phyloP scores from a whole-genome alignment of 768 basidiomycete genomes.

The Podaxis sp. region DNA sequence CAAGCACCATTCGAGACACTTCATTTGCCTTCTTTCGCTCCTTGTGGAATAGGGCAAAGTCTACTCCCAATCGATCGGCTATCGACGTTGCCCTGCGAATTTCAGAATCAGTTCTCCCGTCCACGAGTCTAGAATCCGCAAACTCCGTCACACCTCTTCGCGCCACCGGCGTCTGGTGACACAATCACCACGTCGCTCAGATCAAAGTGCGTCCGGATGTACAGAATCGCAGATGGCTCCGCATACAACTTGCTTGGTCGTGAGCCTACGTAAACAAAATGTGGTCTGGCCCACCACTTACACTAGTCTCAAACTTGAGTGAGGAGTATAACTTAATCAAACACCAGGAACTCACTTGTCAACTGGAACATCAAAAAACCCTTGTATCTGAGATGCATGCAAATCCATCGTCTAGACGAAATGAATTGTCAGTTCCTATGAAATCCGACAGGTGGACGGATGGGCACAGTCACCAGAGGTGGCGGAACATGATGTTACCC shows the following conservation, averaged over 20 bases:
- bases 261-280: slow-evolving; percentile 21
- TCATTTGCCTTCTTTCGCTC: slow-evolving; percentile 97
- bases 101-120: slow-evolving; percentile 10
- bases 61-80: slow-evolving; percentile 92
- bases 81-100: slow-evolving; percentile 87
- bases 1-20: slow-evolving; percentile 92
- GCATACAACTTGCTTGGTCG: slow-evolving; percentile 71
- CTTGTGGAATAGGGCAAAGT: slow-evolving; percentile 99
- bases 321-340: slow-evolving; percentile 17
- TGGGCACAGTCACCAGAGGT: not conserved
- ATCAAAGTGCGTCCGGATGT: slow-evolving; percentile 91
- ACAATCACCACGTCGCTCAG: slow-evolving; percentile 89
- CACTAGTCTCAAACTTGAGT: slow-evolving; percentile 19
- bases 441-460: slow-evolving; percentile 9
- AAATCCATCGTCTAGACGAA: slow-evolving; percentile 89
- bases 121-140: slow-evolving; percentile 4
- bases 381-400: slow-evolving; percentile 98
- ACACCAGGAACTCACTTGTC: slow-evolving; percentile 79
- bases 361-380: slow-evolving; percentile 99
- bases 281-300: slow-evolving; percentile 19
- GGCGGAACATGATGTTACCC: not conserved
- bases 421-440: slow-evolving; percentile 15
- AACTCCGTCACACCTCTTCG: slow-evolving; percentile 72
- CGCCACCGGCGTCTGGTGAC: slow-evolving; percentile 96
- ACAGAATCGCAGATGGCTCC: slow-evolving; percentile 92